Base-by-base conservation (phyloP, 208 protist genomes). In the Leishmania gerbilli region DNA sequence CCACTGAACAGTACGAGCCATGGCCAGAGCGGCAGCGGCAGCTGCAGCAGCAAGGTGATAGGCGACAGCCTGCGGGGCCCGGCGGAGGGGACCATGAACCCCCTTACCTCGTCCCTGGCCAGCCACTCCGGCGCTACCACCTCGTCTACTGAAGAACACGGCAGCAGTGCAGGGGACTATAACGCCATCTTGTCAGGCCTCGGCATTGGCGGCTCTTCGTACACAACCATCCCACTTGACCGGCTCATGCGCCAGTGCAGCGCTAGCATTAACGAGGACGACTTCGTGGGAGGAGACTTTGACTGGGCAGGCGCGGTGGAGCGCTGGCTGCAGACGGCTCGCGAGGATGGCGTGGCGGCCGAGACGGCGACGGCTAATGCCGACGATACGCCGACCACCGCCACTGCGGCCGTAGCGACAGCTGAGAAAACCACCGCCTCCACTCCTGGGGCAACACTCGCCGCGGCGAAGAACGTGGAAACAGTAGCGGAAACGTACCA, bases 231-330 rank as follows among this genome's bases (percentile, higher is more conserved):
- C 34, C 78, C 79, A 11, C 76, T 85, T 9, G 74, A 80, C 11
- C 62, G 69, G 45, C 34, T 79, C 51, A 76, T 81, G 68, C 62
- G 74, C 27, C 75, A 77, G 78, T 81, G 64, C 24, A 31, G 81
- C 49, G n/a, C 76, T 21, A 37, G 65, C 8, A 47, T 58, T 53
- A 72, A 74, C 42, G 79, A 81, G 37, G 84, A 83, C 6, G 79
- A 84, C 76, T 72, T 40, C n/a, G 40, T 53, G 24, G 58, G 76
- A 60, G 42, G 34, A 1, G 79, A 79, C 71, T 83, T 84, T n/a
- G 86, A 89, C 67, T 89, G 86, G 86, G 83, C 82, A 45, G 77
- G 71, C 7, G 79, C 79, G 47, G 55, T 89, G 77, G 86, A 89
- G 86, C 84, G 75, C 27, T 89, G 86, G 86, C 58, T 86, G 71